Evolutionary conservation across 192 early-diverging fungal species (phyloP), one percentile per base, ranked within the genome.

Genomic region (Diversispora epigaea): DNA sequence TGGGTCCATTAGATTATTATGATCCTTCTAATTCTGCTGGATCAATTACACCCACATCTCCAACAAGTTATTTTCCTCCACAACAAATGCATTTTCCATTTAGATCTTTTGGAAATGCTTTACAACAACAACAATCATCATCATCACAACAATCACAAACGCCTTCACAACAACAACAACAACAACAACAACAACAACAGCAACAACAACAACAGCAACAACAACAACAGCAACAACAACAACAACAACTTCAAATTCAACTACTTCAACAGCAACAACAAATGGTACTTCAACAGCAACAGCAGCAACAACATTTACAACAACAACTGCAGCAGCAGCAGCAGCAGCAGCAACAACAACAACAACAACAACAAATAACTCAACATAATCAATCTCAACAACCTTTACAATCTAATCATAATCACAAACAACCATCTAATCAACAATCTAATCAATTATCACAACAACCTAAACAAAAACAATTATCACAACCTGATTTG

Each of bases 1-100:
- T 50, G n/a, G 76, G 54, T 10, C 76, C 70, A 21, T 46, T 71
- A 50, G 76, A 77, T 40, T 77, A 77, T 71, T 73, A 66, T 47
- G 76, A 77, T 2, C 61, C n/a, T 22, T 41, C 4, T 44, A 2
- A 10, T 11, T 50, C 71, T 40, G 32, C 49, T 21, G 65, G 61
- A 65, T 21, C 47, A 14, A 17, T 22, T 49, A 19, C 62, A 49
- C 56, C 61, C 4, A 47, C 61, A 19, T 75, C 73, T 4, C 73
- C 73, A 19, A 75, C 73, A 9, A 41, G 50, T 41, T 75, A 65
- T 40, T 65, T 22, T 54, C 62, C 73, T 14, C 56, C 21, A 40
- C 17, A 63, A 75, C 73, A 75, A 43, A 25, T 65, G 2, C 72
- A 74, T 49, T 74, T n/a, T 74, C 45, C 22, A 65, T 75, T 44